A percentile compares a stretch with the other conserved stretches of the same genome.
phyloP scores from a whole-genome alignment of 2,329 filamentous ascomycete genomes.

The Fusarium concolor region DNA sequence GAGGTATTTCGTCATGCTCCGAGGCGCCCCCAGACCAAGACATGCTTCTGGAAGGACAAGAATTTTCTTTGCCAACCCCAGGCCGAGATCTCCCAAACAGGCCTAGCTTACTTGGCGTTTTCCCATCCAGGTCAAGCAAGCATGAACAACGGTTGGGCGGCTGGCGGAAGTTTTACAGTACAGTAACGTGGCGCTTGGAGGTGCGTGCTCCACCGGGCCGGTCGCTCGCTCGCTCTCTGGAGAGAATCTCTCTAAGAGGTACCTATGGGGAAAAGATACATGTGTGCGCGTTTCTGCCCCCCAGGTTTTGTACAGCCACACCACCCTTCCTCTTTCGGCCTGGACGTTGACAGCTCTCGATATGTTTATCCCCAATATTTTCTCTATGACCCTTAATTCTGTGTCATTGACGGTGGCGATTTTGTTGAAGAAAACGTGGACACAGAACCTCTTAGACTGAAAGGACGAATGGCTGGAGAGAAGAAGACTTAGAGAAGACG shows the following conservation, averaged over 20 bases:
- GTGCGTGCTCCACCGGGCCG: constrained; percentile 44
- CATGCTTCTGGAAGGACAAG: constrained; percentile 49
- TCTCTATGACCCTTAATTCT: constrained; percentile 6
- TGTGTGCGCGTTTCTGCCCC: constrained; percentile 36
- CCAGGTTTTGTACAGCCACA: constrained; percentile 46
- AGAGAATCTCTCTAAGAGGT: constrained; percentile 32
- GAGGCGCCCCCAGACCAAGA: constrained; percentile 31
- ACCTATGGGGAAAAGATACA: constrained; percentile 50
- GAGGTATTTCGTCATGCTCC: constrained; percentile 38
- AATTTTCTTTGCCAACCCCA: constrained; percentile 39
- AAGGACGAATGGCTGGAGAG: constrained; percentile 11
- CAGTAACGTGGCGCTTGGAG: constrained; percentile 22
- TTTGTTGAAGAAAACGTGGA: constrained; percentile 21
- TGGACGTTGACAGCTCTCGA: background rate
- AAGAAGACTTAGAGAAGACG: constrained; percentile 29
- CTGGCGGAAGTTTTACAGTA: constrained; percentile 32
- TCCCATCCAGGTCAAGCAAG: constrained; percentile 26
- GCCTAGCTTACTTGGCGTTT: constrained; percentile 34
- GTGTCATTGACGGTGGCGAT: constrained; percentile 31
- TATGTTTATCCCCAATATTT: constrained; percentile 13
- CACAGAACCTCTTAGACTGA: constrained; percentile 20
- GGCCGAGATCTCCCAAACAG: constrained; percentile 18
- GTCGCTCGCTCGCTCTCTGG: constrained; percentile 31
- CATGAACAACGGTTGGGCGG: constrained; percentile 33
- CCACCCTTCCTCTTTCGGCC: constrained; percentile 24